Evolutionary conservation across 1,139 yeast genomes (phyloP).

Genomic region (Pneumocystis canis): DNA sequence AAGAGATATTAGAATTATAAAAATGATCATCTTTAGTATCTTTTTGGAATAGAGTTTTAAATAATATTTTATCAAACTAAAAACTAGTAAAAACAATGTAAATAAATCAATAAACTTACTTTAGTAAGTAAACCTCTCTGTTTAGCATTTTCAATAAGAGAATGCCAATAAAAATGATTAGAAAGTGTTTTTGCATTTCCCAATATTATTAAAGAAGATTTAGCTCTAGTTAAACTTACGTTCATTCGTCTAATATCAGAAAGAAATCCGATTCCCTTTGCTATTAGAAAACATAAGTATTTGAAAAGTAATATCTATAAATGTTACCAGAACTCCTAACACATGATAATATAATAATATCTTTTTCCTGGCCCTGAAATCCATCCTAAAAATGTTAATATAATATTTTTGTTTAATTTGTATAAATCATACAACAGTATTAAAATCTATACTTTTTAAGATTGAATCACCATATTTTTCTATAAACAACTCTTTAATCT

Average conservation of each 20-base stretch:
- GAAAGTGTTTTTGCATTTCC: constrained; percentile 56
- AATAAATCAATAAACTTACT: neutral
- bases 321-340: constrained; percentile 46
- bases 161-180: constrained; percentile 42
- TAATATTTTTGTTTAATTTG: neutral
- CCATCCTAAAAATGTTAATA: constrained; percentile 35
- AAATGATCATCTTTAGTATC: neutral
- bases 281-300: constrained; percentile 33
- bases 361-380: constrained; percentile 96
- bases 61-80: neutral
- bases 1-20: neutral
- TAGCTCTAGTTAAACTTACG: constrained; percentile 89
- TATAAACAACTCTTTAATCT: constrained; percentile 43
- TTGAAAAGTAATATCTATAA: constrained; percentile 28
- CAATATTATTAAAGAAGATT: constrained; percentile 78
- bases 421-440: constrained; percentile 46
- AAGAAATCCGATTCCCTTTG: constrained; percentile 65
- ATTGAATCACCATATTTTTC: constrained; percentile 49
- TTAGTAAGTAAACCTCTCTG: constrained; percentile 14
- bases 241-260: constrained; percentile 88
- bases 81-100: neutral
- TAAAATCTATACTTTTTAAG: constrained; percentile 60
- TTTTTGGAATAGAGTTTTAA: neutral
- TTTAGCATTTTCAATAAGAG: constrained; percentile 45
- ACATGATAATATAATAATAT: constrained; percentile 82